Evolutionary conservation across 2,329 filamentous ascomycete genomes (phyloP).

Genomic region (Alternaria burnsii): DNA sequence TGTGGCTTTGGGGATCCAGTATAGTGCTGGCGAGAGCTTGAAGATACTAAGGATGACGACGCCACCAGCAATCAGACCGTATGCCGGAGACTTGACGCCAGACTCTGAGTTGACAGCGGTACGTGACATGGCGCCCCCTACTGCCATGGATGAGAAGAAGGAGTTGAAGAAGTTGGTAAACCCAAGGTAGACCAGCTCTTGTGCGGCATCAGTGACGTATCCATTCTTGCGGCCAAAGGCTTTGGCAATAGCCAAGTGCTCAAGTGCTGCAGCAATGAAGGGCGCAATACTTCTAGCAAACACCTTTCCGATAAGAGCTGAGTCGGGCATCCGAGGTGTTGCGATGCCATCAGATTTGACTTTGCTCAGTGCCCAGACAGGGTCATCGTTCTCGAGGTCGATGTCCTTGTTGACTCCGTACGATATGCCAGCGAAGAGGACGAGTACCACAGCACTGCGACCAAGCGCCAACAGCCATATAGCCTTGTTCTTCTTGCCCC

Average conservation of each 20-base stretch:
- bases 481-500: constrained; percentile 65
- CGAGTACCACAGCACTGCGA: constrained; percentile 67
- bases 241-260: constrained; percentile 71
- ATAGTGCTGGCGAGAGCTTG: constrained; percentile 67
- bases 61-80: constrained; percentile 67
- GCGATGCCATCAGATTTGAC: constrained; percentile 65
- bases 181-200: constrained; percentile 71
- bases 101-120: constrained; percentile 73
- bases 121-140: constrained; percentile 72
- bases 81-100: constrained; percentile 68
- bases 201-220: constrained; percentile 70
- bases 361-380: constrained; percentile 67
- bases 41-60: constrained; percentile 70
- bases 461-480: constrained; percentile 68
- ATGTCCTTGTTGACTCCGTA: constrained; percentile 67
- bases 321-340: constrained; percentile 59
- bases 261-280: constrained; percentile 68
- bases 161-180: constrained; percentile 70
- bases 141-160: constrained; percentile 71
- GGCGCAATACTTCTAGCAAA: constrained; percentile 66
- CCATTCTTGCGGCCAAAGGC: constrained; percentile 69
- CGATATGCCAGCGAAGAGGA: constrained; percentile 70
- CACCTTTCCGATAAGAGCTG: constrained; percentile 61
- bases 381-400: constrained; percentile 45
- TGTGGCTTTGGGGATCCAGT: constrained; percentile 73